Percentiles rank a stretch among this genome's conserved stretches.
These are phyloP conservation scores for Zea luxurians DNA, from an alignment of 176 grass and related monocot species.

Conservation along the genomic window DNA sequence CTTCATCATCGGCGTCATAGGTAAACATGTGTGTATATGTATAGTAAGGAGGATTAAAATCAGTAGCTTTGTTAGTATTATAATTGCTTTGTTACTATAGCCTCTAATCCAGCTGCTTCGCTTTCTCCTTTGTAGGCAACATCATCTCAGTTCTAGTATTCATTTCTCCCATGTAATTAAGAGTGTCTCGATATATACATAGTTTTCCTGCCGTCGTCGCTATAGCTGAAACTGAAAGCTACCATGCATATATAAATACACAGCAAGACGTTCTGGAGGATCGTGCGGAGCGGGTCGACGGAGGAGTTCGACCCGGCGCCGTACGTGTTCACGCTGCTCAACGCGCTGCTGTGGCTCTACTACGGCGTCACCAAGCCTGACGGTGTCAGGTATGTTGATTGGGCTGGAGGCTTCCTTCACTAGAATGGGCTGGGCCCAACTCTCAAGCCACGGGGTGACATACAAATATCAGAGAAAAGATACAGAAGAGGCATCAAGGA, in stretches of 20 bases:
- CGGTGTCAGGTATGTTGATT: too few species aligned
- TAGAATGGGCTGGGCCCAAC: too few species aligned
- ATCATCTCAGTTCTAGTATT: conserved; percentile 75
- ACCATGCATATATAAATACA: too few species aligned
- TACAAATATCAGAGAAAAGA: too few species aligned
- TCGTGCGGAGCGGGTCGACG: conserved; percentile 44
- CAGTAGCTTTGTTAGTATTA: too few species aligned
- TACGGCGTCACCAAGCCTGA: conserved; percentile 76
- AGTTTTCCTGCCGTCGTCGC: not conserved
- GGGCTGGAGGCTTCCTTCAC: too few species aligned
- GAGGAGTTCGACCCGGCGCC: conserved; percentile 58
- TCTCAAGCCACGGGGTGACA: too few species aligned
- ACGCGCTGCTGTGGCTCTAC: conserved; percentile 61
- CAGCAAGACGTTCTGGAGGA: conserved; percentile 68
- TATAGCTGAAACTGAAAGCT: not conserved
- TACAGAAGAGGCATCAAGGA: too few species aligned
- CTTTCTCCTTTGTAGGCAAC: conserved; percentile 58
- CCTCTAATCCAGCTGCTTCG: not conserved
- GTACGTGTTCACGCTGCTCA: conserved; percentile 56
- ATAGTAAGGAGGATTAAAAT: too few species aligned
- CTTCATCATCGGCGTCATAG: too few species aligned
- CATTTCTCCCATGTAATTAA: conserved; percentile 70
- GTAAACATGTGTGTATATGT: too few species aligned
- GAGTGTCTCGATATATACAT: not conserved
- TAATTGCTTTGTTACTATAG: too few species aligned